Conservation (phyloP, 129 eudicot genomes). For the Saposhnikovia divaricata region DNA sequence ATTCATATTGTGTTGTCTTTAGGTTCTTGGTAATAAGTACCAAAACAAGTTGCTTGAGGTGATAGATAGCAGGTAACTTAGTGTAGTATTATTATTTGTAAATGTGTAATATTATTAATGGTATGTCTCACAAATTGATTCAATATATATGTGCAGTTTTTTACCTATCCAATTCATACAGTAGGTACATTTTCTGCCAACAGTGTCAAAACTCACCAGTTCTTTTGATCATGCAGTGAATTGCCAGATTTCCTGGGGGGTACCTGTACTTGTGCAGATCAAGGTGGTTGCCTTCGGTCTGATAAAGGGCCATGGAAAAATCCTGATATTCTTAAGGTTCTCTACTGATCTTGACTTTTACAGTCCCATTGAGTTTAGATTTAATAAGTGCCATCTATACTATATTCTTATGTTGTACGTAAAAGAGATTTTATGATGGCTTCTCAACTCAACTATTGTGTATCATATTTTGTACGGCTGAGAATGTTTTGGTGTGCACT, state of each 20-base stretch:
- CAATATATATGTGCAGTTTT: background rate
- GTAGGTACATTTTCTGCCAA: background rate
- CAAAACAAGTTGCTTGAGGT: constrained; percentile 82
- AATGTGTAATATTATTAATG: background rate
- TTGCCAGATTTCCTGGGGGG: constrained; percentile 91
- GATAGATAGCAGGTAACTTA: constrained; percentile 72
- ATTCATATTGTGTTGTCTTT: background rate
- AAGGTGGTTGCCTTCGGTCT: constrained; percentile 88
- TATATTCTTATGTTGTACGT: background rate
- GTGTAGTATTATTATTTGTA: background rate
- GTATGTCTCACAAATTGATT: background rate
- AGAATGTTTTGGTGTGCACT: constrained; percentile 10
- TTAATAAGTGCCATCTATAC: background rate
- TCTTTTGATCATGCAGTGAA: constrained; percentile 50
- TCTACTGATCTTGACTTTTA: background rate
- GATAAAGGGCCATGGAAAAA: constrained; percentile 97
- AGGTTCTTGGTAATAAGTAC: constrained; percentile 93
- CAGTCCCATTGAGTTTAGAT: background rate
- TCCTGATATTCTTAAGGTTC: constrained; percentile 75
- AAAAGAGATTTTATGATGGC: background rate
- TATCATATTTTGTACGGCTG: background rate
- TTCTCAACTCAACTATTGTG: background rate
- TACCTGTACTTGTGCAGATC: constrained; percentile 73
- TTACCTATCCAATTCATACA: background rate
- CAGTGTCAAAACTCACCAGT: background rate